Percentiles rank a stretch among this genome's conserved stretches.
Evolutionary conservation across 202 grass and related monocot genomes (phyloP).

Genomic region (Elaeis oleifera): DNA sequence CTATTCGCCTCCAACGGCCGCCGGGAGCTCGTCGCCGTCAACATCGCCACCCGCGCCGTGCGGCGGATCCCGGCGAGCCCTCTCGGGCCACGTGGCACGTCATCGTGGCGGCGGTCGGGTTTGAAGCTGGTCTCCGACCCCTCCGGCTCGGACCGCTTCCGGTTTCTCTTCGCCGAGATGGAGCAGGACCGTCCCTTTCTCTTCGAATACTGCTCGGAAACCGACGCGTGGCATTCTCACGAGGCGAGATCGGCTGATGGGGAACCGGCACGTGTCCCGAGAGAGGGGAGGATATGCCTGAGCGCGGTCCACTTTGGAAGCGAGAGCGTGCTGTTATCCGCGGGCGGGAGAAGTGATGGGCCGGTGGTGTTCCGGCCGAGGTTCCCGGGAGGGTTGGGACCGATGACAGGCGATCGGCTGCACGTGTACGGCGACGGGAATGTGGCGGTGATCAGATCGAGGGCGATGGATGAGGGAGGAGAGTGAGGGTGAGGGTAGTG

Average conservation of each 20-base stretch:
- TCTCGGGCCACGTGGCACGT: conserved; percentile 82
- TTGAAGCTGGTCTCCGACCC: conserved; percentile 79
- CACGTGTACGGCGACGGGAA: conserved; percentile 86
- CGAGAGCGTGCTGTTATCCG: conserved; percentile 69
- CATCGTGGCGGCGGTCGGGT: conserved; percentile 84
- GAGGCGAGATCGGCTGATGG: conserved; percentile 27
- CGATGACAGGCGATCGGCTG: conserved; percentile 30
- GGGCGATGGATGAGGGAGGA: conserved; percentile 37
- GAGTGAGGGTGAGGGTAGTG: conserved; percentile 41
- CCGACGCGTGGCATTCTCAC: conserved; percentile 49
- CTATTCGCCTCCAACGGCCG: conserved; percentile 87
- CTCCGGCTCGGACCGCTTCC: conserved; percentile 50
- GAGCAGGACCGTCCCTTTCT: conserved; percentile 52
- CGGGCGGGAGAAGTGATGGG: conserved; percentile 11
- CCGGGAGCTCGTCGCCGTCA: conserved; percentile 63
- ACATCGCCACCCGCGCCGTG: conserved; percentile 50
- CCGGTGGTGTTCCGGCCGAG: conserved; percentile 59
- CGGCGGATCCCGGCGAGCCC: conserved; percentile 59
- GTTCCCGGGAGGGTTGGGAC: conserved; percentile 41
- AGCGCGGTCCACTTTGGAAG: conserved; percentile 43
- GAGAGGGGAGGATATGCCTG: conserved; percentile 34
- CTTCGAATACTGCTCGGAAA: conserved; percentile 78
- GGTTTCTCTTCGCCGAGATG: conserved; percentile 85
- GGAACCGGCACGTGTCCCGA: background rate
- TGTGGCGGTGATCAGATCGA: conserved; percentile 64